Conservation (phyloP, 352 stramenopile genomes). For the Phytophthora syringae region DNA sequence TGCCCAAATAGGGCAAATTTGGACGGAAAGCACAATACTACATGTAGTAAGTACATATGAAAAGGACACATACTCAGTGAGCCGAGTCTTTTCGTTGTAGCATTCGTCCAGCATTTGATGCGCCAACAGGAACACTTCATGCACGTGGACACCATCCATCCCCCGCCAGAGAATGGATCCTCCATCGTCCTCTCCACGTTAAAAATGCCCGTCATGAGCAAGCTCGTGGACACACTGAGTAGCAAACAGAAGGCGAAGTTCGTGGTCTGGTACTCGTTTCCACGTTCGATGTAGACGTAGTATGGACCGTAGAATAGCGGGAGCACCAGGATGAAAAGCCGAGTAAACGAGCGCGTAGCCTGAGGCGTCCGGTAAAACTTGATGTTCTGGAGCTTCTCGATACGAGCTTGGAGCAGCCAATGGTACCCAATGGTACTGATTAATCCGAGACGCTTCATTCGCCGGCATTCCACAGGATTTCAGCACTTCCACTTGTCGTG, state of each 20-base stretch:
- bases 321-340: constrained; percentile 86
- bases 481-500: constrained; percentile 82
- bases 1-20: no score
- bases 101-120: constrained; percentile 64
- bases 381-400: constrained; percentile 87
- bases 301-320: constrained; percentile 89
- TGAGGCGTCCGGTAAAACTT: constrained; percentile 91
- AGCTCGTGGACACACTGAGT: constrained; percentile 78
- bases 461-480: constrained; percentile 72
- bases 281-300: constrained; percentile 82
- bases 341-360: constrained; percentile 84
- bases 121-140: constrained; percentile 61
- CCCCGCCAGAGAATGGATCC: constrained; percentile 75
- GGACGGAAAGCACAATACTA: no score
- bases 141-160: constrained; percentile 73
- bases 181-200: constrained; percentile 88
- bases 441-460: constrained; percentile 89
- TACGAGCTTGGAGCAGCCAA: constrained; percentile 82
- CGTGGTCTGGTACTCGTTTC: constrained; percentile 53
- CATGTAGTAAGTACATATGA: no score
- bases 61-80: no score
- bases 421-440: constrained; percentile 91
- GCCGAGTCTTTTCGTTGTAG: constrained; percentile 34
- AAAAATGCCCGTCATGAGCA: constrained; percentile 90
- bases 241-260: constrained; percentile 83